Conservation (phyloP, 495 filamentous ascomycete species). For the Penicillium coprophilum region DNA sequence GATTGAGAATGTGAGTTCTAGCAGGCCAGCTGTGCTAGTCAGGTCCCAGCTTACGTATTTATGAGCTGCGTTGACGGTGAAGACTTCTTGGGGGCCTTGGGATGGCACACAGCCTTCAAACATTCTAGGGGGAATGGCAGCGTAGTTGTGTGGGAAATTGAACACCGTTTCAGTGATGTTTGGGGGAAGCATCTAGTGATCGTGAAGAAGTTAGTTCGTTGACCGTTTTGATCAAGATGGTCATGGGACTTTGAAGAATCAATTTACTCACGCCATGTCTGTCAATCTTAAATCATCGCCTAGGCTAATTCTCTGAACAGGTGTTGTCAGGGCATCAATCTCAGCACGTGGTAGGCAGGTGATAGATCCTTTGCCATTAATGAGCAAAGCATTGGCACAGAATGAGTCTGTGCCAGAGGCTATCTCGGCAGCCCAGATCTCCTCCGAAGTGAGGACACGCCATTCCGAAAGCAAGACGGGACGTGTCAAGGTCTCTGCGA, state of each 20-base stretch:
- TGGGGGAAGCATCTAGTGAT: constrained; percentile 27
- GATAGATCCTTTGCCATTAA: constrained; percentile 57
- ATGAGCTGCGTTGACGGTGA: constrained; percentile 27
- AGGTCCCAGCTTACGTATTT: constrained; percentile 37
- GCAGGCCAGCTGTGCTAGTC: constrained; percentile 28
- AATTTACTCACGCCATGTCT: constrained; percentile 46
- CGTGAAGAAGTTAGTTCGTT: neutral
- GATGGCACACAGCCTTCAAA: constrained; percentile 36
- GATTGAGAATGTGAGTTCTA: constrained; percentile 33
- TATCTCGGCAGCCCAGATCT: constrained; percentile 41
- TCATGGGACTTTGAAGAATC: neutral
- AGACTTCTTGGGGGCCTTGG: constrained; percentile 25
- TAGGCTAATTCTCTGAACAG: constrained; percentile 23
- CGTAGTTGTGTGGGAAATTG: constrained; percentile 24
- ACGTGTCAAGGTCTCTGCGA: constrained; percentile 43
- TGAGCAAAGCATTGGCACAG: constrained; percentile 51
- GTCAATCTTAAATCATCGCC: constrained; percentile 39
- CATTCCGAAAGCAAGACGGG: constrained; percentile 57
- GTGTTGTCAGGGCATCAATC: constrained; percentile 37
- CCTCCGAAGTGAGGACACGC: constrained; percentile 49
- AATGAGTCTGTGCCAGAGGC: constrained; percentile 40
- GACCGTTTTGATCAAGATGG: neutral
- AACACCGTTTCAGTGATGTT: constrained; percentile 15
- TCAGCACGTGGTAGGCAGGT: constrained; percentile 41
- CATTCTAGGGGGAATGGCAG: constrained; percentile 24